Evolutionary conservation across 2,329 filamentous ascomycete species (phyloP), one percentile per base, ranked within the genome.

Genomic region (Aaosphaeria pasadenensis): DNA sequence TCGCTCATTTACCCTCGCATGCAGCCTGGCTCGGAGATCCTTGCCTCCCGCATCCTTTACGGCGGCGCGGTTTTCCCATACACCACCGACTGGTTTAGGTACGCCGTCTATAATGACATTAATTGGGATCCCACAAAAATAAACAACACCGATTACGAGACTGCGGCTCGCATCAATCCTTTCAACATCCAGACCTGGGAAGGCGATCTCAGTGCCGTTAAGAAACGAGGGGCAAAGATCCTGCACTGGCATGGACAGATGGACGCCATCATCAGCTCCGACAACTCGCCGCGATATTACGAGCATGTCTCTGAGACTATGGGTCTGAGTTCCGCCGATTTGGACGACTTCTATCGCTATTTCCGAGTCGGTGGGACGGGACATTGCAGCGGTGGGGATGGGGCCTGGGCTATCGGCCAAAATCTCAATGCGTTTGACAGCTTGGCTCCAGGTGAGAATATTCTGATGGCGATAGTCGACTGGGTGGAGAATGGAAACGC

Each of bases 41-140:
- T 57, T 33, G 24, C 39, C 3, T 11, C 11, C 2, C 13, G 51
- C 30, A 42, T 45, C 32, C 58, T 59, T 39, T 71, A 70, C 52
- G 42, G 52, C 9, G 42, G 4, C 11, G 5, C 70, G 45, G 66
- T 69, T 7, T 52, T 54, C 35, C 9, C 35, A 13, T 42, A 39
- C 43, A 11, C 51, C 13, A 33, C 41, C 11, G 71, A 75, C 54
- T 76, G 72, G 73, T 70, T 69, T 53, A 66, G 63, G 39, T 74
- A 74, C 52, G 72, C 64, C 13, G 62, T 77, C 30, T 71, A 70
- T 59, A 67, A 71, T 50, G 56, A 74, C 52, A 54, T 67, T 0
- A 55, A 43, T 49, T 76, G 67, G 66, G 61, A 74, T 46, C 61
- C 69, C 2, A 52, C 59, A 6, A 62, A 56, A 7, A 62, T 73